Base-by-base conservation (phyloP, 1,139 yeast genomes). In the Suhomyces coccinellae region DNA sequence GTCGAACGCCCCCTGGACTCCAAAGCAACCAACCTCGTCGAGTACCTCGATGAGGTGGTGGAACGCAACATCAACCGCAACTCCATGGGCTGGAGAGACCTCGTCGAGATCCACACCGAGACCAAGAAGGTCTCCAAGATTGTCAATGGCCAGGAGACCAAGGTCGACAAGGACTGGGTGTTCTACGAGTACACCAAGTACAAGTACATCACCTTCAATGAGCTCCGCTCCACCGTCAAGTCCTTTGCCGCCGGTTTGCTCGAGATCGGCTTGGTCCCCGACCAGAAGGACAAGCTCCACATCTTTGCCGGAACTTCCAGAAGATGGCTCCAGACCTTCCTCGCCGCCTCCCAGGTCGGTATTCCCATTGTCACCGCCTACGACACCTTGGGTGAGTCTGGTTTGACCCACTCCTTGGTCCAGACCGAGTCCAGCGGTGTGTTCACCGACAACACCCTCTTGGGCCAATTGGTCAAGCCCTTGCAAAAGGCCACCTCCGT, bases 311-410 rank as follows among this genome's bases (percentile, higher is more conserved):
- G 87, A 29, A 85, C 97, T 24, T 85, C 96, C 29, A 86, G 82
- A 45, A 81, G 80, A 61, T 93, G 99, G 99, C 79, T 93, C 86
- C 88, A 88, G 68, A 79, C 89, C 34, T 93, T 85, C 53, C 67
- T 90, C 53, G 96, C 91, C 13, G 77, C 87, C 43, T 79, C 81
- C 57, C 71, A 89, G 48, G 96, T 90, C 66, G 70, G 80, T 43
- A 83, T 95, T 50, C 88, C 98, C 20, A 79, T 87, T 50, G 99
- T 90, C 37, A 95, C 99, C 26, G 98, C 99, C 33, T 93, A 93
- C 67, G 99, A 93, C 66, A 91, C 99, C 33, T 76, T 93, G 53
- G 99, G 99, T 49, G 96, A 90, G 65, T 79, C 80, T 35, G 99
- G 99, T 31, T 77, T 93, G 61, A 86, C 85, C 48, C 96, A 87